phyloP scores from a whole-genome alignment of 257 asterid species.

The Salvia miltiorrhiza region DNA sequence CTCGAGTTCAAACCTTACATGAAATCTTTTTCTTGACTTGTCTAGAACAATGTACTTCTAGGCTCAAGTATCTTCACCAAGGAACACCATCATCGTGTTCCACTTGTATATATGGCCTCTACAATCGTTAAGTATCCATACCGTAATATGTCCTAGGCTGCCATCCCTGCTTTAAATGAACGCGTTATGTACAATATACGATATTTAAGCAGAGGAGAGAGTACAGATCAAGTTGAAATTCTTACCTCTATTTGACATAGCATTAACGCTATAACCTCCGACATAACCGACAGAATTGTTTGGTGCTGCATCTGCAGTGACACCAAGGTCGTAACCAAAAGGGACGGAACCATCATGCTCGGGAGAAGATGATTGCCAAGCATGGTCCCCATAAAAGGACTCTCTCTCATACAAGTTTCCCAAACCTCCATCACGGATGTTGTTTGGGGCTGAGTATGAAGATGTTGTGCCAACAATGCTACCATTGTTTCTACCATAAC shows the following conservation, averaged over 20 bases:
- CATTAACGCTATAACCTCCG: conserved; percentile 56
- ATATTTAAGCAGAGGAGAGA: not conserved
- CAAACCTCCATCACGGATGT: conserved; percentile 38
- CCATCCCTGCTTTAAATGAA: conserved; percentile 54
- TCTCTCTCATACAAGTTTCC: conserved; percentile 45
- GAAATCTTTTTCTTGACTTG: conserved; percentile 33
- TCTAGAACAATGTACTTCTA: conserved; percentile 36
- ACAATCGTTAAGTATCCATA: conserved; percentile 33
- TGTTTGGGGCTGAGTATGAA: conserved; percentile 37
- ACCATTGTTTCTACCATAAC: conserved; percentile 43
- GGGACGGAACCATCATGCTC: conserved; percentile 45
- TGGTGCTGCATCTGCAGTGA: conserved; percentile 44
- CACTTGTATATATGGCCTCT: conserved; percentile 40
- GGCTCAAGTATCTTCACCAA: conserved; percentile 22
- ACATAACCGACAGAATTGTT: conserved; percentile 51
- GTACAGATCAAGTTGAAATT: not conserved
- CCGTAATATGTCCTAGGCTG: conserved; percentile 55
- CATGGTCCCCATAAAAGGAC: conserved; percentile 42
- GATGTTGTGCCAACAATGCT: conserved; percentile 31
- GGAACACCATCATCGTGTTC: conserved; percentile 29
- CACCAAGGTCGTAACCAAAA: conserved; percentile 48
- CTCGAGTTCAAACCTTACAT: conserved; percentile 48
- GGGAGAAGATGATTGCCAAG: conserved; percentile 54
- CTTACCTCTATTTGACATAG: conserved; percentile 77
- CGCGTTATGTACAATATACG: not conserved